Evolutionary conservation across 2,329 filamentous ascomycete genomes (phyloP), one percentile per base, ranked within the genome.

Genomic region (Cytospora piceicola): DNA sequence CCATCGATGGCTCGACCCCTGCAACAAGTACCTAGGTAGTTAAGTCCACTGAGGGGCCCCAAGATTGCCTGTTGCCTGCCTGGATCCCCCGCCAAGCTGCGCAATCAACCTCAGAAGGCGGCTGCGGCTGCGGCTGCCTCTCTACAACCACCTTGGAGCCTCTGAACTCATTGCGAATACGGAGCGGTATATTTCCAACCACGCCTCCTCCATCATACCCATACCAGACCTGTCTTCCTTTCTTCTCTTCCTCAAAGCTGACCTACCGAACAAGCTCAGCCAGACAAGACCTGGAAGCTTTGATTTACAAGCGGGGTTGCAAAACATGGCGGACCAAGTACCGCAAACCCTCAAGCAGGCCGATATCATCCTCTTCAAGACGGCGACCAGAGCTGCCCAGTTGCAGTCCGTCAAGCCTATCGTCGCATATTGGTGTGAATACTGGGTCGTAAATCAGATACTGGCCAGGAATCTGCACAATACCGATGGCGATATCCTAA

Each of bases 371-470:
- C 73, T 77, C 61, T 77, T 71, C 70, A 91, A 93, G 67, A 97
- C 96, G 77, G 89, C 94, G 68, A 85, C 89, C 63, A 88, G 94
- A 73, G 94, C 93, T 39, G 85, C 87, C 42, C 94, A 99, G 80
- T 86, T 99, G 58, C 91, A 94, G 76, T 85, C 85, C 66, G 87
- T 89, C 74, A 95, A 94, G 78, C 95, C 95, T 11, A 92, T 95
- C 67, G 86, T 98, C 71, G 85, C 94, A 69, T 99, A 98, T 78
- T 98, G 94, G 93, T 95, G 94, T 96, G 90, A 96, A 74, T 97
- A 95, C 77, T 95, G 92, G 83, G 92, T 95, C 30, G 91, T 97
- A 56, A 93, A 98, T 73, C 92, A 96, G 75, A 96, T 99, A 71
- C 87, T 99, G 17, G 83, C 86, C 61, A 92, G 90, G 75, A 85